Base-by-base conservation (phyloP, 257 asterid species). In the Fraxinus excelsior region DNA sequence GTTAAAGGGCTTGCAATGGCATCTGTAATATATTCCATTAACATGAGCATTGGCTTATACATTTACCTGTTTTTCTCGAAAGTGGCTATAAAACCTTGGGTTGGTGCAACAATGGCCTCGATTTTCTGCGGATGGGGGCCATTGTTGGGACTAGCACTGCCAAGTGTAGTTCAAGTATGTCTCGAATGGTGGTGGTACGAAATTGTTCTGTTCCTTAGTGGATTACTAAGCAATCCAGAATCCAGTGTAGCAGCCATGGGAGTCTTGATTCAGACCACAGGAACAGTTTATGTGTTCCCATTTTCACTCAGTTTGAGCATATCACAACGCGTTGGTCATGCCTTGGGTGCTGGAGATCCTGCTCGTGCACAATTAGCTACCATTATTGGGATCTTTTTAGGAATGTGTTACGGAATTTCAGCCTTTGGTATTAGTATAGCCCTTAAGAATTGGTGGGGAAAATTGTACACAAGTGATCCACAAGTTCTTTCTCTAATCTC, bases 141-240 rank as follows among this genome's bases (percentile, higher is more conserved):
- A 1, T 51, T 91, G 76, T 56, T 89, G 51, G 64, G 89, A 67
- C 80, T 92, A 19, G 96, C 94, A 0, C 19, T 87, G 14, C 96
- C 97, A 0, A 90, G 97, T 77, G 81, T 81, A 7, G 85, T 85
- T 26, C 91, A 93, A 25, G 91, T 90, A 5, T 92, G 97, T 62
- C 77, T 92, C 19, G 96, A 89, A 75, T 91, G 96, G 97, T 92
- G 96, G 96, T 92, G 94, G 94, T 92, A 92, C 64, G 97, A 92
- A 74, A 91, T 89, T 35, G 80, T 92, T 11, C 84, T 91, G 2
- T 91, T 92, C 32, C 82, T 91, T 1, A 86, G 96, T 80, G 97
- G 97, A 3, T 62, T 91, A 67, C 67, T 89, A 2, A 7, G 49
- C 12, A 87, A 91, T 67, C 95, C 97, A 6, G 90, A 91, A 49